Conservation (phyloP, 1,284 basidiomycete genomes). For the Xerocomus minutiporus region DNA sequence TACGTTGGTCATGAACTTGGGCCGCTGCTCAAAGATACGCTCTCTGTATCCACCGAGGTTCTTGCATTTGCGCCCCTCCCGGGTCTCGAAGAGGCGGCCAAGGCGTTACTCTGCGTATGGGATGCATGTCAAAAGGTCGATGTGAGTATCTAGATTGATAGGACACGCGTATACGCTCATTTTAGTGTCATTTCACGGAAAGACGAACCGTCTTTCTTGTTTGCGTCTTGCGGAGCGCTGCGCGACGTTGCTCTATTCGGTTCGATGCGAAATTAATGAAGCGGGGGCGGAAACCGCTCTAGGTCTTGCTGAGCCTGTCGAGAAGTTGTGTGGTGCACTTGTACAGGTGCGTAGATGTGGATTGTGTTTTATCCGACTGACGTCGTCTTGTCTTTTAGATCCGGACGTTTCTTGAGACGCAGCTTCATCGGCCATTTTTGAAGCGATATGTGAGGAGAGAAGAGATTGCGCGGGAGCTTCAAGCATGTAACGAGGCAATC, state of each 20-base stretch:
- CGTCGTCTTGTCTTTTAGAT: conserved; percentile 40
- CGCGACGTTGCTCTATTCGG: conserved; percentile 45
- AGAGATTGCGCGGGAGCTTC: conserved; percentile 57
- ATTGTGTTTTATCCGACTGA: neutral
- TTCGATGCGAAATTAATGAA: conserved; percentile 42
- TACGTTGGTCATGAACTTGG: conserved; percentile 21
- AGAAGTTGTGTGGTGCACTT: conserved; percentile 35
- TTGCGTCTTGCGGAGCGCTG: conserved; percentile 50
- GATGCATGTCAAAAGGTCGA: conserved; percentile 56
- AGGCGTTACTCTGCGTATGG: conserved; percentile 56
- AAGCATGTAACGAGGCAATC: conserved; percentile 49
- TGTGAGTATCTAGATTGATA: conserved; percentile 38
- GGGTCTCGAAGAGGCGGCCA: conserved; percentile 50
- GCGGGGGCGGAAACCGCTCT: conserved; percentile 29
- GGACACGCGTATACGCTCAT: neutral
- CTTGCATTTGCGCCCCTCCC: conserved; percentile 54
- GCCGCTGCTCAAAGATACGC: conserved; percentile 23
- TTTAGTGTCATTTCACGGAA: neutral
- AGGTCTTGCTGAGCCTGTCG: conserved; percentile 34
- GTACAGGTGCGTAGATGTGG: conserved; percentile 42
- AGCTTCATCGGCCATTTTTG: conserved; percentile 65
- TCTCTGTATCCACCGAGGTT: conserved; percentile 36
- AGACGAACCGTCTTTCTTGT: conserved; percentile 55
- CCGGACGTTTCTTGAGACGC: conserved; percentile 51
- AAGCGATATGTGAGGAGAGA: conserved; percentile 76